Conservation (phyloP, 257 asterid species). For the Ocimum tenuiflorum region DNA sequence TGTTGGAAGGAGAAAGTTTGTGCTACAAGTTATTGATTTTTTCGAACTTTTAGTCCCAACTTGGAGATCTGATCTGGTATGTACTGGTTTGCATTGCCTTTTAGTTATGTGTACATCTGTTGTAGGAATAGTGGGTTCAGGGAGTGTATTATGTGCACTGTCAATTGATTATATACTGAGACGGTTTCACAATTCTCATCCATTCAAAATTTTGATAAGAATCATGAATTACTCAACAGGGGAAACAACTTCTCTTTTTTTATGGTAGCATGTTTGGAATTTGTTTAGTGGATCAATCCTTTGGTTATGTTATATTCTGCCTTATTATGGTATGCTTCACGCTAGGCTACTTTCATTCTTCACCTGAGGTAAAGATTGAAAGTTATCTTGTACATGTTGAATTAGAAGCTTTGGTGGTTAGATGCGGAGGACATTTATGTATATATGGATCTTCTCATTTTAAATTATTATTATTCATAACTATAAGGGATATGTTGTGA, state of each 20-base stretch:
- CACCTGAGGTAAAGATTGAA: background rate
- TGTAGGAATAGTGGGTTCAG: conserved; percentile 36
- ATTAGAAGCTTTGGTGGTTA: background rate
- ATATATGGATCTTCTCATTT: background rate
- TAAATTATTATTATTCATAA: background rate
- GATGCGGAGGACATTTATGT: background rate
- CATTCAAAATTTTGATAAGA: conserved; percentile 16
- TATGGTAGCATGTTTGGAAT: background rate
- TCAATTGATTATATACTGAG: conserved; percentile 23
- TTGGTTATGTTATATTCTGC: background rate
- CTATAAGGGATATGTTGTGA: background rate
- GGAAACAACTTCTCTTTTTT: background rate
- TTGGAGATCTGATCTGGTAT: conserved; percentile 26
- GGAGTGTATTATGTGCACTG: conserved; percentile 24
- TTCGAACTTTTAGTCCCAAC: background rate
- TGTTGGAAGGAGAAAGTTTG: conserved; percentile 23
- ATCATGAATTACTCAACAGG: conserved; percentile 3
- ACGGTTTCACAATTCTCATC: conserved; percentile 21
- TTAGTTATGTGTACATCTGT: conserved; percentile 30
- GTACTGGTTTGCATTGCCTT: conserved; percentile 23
- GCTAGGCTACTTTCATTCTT: background rate
- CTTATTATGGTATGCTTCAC: too few species aligned
- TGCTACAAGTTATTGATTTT: conserved; percentile 18
- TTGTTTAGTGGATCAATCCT: background rate
- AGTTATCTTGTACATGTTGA: background rate